Evolutionary conservation across 495 filamentous ascomycete genomes (phyloP), one percentile per base, ranked within the genome.

Genomic region (Aspergillus incahuasiensis): DNA sequence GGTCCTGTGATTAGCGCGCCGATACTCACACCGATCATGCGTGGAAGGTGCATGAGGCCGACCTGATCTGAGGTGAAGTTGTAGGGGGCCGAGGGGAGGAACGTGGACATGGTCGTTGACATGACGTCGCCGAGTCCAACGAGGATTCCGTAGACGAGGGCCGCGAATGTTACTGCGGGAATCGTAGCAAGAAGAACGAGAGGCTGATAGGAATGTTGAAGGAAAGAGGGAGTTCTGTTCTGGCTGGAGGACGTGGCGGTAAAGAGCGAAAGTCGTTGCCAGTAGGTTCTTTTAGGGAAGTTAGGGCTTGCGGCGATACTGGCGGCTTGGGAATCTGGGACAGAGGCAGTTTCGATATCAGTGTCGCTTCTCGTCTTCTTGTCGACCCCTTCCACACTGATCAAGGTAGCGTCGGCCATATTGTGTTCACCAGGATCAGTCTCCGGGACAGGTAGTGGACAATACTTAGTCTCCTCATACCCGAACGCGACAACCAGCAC

Each of bases 391-490:
- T 28, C 8, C 25, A 3, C 25, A 28, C 8, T 28, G 3, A 8
- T 8, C 25, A 28, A 28, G 4, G 25, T 28, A 28, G 3, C 25
- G 25, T 8, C 8, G 25, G 8, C 25, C 8, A 4, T 28, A 8
- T 8, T 28, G 3, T 3, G 4, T 28, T 28, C 25, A 8, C 25
- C 8, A 8, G 8, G 3, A 28, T 28, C 25, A 28, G 25, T 3
- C 25, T 4, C 25, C 3, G 25, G 25, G 4, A 28, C 25, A 28
- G 25, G 8, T 28, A 5, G 39, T 2, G 42, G 19, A 13, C 1
- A 28, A 32, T 38, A 79, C 34, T 73, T 76, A 1, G 70, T 72
- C 49, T 81, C 77, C 52, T 79, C 74, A 25, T 71, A 75, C 8
- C 68, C 59, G 46, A 81, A 75, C 0, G 69, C 40, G 6, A 72